Conservation (phyloP, 1,284 basidiomycete species). For the Malassezia nana region DNA sequence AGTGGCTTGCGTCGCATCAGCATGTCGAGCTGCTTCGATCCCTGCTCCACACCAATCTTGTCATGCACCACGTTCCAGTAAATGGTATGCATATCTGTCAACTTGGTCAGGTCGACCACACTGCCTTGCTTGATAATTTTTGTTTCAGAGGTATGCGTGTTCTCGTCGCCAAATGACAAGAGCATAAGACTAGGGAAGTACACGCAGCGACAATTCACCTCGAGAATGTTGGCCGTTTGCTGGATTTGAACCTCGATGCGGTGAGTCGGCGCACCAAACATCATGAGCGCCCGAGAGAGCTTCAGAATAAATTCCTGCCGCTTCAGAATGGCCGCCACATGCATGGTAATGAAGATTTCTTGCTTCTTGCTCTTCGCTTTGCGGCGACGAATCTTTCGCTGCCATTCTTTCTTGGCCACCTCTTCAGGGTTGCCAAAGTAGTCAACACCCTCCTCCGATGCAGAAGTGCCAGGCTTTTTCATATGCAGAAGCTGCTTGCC, state of each 20-base stretch:
- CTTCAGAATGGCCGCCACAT: slow-evolving; percentile 74
- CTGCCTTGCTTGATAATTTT: slow-evolving; percentile 53
- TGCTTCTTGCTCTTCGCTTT: slow-evolving; percentile 42
- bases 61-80: slow-evolving; percentile 87
- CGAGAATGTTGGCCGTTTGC: slow-evolving; percentile 72
- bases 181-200: slow-evolving; percentile 72
- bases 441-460: slow-evolving; percentile 19
- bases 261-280: slow-evolving; percentile 86
- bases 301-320: slow-evolving; percentile 84
- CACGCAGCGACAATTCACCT: slow-evolving; percentile 71
- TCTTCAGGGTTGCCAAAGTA: slow-evolving; percentile 30
- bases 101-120: slow-evolving; percentile 38
- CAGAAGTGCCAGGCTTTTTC: neutral
- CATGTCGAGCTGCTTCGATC: slow-evolving; percentile 61
- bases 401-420: slow-evolving; percentile 37
- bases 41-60: slow-evolving; percentile 68
- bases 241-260: slow-evolving; percentile 76
- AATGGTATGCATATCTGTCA: slow-evolving; percentile 62
- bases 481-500: slow-evolving; percentile 1
- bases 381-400: slow-evolving; percentile 40
- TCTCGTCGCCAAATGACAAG: slow-evolving; percentile 57
- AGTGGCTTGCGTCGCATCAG: slow-evolving; percentile 59
- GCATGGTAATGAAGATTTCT: slow-evolving; percentile 61
- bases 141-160: slow-evolving; percentile 74
- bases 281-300: slow-evolving; percentile 79